These are phyloP conservation scores for Aspergillus glaucus DNA, from an alignment of 2,329 filamentous ascomycete species.

Conservation along the genomic window DNA sequence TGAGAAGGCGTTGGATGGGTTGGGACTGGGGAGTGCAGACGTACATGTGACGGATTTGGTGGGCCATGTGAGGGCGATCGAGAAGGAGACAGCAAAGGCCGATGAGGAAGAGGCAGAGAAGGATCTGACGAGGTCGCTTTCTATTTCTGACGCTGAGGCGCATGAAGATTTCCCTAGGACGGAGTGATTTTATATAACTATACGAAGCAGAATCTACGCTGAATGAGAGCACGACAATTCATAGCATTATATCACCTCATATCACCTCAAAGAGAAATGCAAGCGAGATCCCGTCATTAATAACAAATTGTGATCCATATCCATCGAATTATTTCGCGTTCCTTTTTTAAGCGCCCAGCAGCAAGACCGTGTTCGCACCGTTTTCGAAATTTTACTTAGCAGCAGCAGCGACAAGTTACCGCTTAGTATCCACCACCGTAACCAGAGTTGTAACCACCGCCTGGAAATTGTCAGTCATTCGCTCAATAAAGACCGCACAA, in stretches of 20 bases:
- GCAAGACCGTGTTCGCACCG: too few relatives aligned
- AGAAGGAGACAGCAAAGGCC: constrained; percentile 31
- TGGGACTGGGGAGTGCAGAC: constrained; percentile 74
- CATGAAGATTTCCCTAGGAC: constrained; percentile 8
- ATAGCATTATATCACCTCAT: too few relatives aligned
- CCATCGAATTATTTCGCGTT: neutral
- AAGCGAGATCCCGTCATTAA: too few relatives aligned
- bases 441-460: constrained; percentile 31
- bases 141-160: constrained; percentile 7
- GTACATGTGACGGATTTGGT: constrained; percentile 80
- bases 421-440: constrained; percentile 14
- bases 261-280: too few relatives aligned
- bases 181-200: constrained; percentile 8
- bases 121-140: constrained; percentile 22
- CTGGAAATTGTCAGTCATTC: neutral
- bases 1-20: constrained; percentile 64
- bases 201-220: neutral
- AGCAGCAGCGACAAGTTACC: too few relatives aligned
- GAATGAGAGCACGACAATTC: too few relatives aligned
- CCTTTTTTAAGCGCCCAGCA: too few relatives aligned
- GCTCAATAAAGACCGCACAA: too few relatives aligned
- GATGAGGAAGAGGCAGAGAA: constrained; percentile 27
- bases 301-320: neutral
- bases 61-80: constrained; percentile 60
- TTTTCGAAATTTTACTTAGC: constrained; percentile 1